Evolutionary conservation across 106 monocot species (phyloP), one percentile per base, ranked within the genome.

Genomic region (Vanilla planifolia): DNA sequence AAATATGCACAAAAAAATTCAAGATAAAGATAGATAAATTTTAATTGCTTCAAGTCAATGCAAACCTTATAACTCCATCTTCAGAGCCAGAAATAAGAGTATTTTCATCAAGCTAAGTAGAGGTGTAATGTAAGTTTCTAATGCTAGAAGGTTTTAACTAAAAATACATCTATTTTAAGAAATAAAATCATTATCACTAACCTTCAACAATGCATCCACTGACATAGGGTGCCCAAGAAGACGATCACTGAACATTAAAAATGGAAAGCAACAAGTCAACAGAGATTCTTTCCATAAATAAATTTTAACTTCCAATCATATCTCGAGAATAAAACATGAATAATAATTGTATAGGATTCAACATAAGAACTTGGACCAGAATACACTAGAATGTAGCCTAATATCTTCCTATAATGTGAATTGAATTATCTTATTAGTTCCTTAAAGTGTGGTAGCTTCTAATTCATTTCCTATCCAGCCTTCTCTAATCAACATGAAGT

Each of bases 21-120:
- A 27, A 62, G 5, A 62, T 4, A 48, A 62, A 21, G 32, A 37
- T 2, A 60, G 50, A 20, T 43, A 61, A 26, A 40, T 26, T 41
- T 14, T 14, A 25, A 59, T 36, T 13, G 39, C 8, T 16, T 56
- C 56, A 52, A 63, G 51, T 27, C 60, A 51, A 45, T 36, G 0
- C 64, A 44, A 47, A 92, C 96, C 91, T 87, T 73, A 92, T 85
- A 43, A 98, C 64, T 59, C 96, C 96, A 73, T 98, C 96, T 48
- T 82, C 78, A 19, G 91, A 81, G 61, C 91, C 96, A 67, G 88
- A 87, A 67, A 98, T 88, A 30, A 98, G 65, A 62, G 88, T 92
- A 63, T 92, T 92, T 85, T 98, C 96, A 67, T 92, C 96, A 67
- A 92, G 64, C 96, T 95, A 61, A 36, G 21, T 26, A 52, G 30